Evolutionary conservation across 1,284 basidiomycete genomes (phyloP).

Genomic region (Phellopilus nigrolimitatus): DNA sequence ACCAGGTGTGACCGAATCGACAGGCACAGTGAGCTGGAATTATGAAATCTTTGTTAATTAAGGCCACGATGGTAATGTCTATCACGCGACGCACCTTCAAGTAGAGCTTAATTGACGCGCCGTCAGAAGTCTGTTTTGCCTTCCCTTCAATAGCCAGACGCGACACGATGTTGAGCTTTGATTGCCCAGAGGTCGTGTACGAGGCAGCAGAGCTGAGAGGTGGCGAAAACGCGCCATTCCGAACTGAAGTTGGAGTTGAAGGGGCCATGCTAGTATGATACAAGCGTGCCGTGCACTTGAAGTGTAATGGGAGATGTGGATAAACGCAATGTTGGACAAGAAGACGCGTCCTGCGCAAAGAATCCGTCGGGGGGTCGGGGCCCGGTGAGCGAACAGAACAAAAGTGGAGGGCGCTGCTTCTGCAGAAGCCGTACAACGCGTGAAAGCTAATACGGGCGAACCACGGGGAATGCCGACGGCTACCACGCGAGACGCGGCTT

Average conservation of each 20-base stretch:
- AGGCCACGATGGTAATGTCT: not conserved
- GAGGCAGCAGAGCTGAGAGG: constrained; percentile 17
- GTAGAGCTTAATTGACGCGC: constrained; percentile 65
- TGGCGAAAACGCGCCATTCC: constrained; percentile 18
- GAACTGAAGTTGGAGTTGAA: constrained; percentile 1
- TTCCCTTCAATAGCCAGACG: constrained; percentile 71
- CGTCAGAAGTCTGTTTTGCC: constrained; percentile 58
- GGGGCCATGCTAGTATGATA: not conserved
- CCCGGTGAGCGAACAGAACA: not conserved
- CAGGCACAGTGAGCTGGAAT: constrained; percentile 57
- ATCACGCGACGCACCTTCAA: constrained; percentile 50
- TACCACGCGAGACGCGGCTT: constrained; percentile 14
- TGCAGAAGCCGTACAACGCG: not conserved
- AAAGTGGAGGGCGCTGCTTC: not conserved
- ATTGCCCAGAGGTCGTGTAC: constrained; percentile 27
- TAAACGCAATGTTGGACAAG: not conserved
- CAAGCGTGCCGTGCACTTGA: not conserved
- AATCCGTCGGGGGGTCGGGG: not conserved
- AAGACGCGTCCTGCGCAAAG: constrained; percentile 3
- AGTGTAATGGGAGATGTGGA: not conserved
- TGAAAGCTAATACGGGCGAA: constrained; percentile 1
- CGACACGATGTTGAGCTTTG: constrained; percentile 62
- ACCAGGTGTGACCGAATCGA: constrained; percentile 58
- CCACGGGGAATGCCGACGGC: not conserved
- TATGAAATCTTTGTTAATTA: not conserved